Conservation (phyloP, 371 early-diverging fungal species). For the Parasitella parasitica region DNA sequence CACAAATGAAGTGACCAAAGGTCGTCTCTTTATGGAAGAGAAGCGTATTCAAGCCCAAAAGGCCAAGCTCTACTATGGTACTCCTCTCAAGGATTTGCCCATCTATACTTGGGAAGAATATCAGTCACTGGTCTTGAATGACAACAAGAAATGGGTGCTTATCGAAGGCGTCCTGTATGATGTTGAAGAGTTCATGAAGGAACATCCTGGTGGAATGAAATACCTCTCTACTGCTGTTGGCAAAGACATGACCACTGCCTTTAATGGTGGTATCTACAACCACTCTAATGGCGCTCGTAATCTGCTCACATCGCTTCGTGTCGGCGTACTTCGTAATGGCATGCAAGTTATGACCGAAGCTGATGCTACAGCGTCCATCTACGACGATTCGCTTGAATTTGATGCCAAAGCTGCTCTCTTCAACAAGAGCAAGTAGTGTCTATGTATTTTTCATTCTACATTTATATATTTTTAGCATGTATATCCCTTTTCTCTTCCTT, state of each 20-base stretch:
- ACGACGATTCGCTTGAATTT: conserved; percentile 27
- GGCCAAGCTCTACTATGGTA: conserved; percentile 73
- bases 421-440: conserved; percentile 24
- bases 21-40: conserved; percentile 79
- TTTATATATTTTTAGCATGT: neutral
- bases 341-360: conserved; percentile 52
- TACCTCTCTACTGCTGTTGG: conserved; percentile 77
- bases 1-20: conserved; percentile 87
- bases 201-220: conserved; percentile 91
- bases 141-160: conserved; percentile 77
- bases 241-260: conserved; percentile 81
- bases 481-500: neutral
- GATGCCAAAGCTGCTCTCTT: conserved; percentile 25
- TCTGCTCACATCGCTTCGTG: conserved; percentile 71
- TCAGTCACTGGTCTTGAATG: conserved; percentile 55
- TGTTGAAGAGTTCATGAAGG: conserved; percentile 81
- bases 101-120: conserved; percentile 76
- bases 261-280: conserved; percentile 90
- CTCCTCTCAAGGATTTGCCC: conserved; percentile 71
- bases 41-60: conserved; percentile 71
- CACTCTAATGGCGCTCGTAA: conserved; percentile 84
- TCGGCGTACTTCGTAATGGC: conserved; percentile 64
- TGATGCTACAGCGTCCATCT: conserved; percentile 18
- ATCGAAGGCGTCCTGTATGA: conserved; percentile 91
- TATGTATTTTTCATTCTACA: neutral